phyloP scores from a whole-genome alignment of 306 rosid species.

The Arachis hypogaea region DNA sequence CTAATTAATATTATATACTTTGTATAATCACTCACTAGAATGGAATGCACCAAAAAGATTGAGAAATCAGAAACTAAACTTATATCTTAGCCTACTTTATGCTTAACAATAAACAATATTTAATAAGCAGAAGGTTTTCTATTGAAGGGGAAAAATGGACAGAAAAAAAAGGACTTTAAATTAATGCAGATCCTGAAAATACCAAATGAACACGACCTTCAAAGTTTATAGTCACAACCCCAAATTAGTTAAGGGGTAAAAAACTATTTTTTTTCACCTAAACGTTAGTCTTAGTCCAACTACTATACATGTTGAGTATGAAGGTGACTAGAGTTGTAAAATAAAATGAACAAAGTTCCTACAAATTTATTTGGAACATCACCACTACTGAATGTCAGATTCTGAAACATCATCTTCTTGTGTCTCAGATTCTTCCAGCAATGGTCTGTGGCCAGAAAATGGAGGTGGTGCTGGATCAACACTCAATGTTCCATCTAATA shows the following conservation, averaged over 20 bases:
- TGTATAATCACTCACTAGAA: no score
- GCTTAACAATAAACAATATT: no score
- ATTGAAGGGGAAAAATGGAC: background rate
- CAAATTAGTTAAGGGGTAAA: background rate
- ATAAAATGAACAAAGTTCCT: conserved; percentile 8
- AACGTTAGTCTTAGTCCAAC: conserved; percentile 54
- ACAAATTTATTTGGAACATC: conserved; percentile 35
- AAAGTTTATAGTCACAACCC: conserved; percentile 34
- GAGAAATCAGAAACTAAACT: no score
- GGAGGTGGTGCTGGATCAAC: conserved; percentile 83
- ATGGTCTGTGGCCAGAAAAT: conserved; percentile 38
- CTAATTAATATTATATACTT: no score
- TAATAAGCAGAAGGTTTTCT: no score
- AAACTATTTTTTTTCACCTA: conserved; percentile 41
- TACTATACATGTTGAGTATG: conserved; percentile 51
- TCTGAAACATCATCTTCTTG: conserved; percentile 43
- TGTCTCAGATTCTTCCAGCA: conserved; percentile 40
- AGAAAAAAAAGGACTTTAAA: background rate
- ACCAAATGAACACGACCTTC: conserved; percentile 31
- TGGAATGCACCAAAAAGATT: no score
- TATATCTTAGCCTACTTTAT: no score
- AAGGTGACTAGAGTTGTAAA: conserved; percentile 19
- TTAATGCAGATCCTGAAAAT: conserved; percentile 21
- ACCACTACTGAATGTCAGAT: conserved; percentile 29
- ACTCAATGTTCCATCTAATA: conserved; percentile 65